These are phyloP conservation scores for Debaryomyces nepalensis DNA, from an alignment of 1,139 yeast species.

Conservation along the genomic window DNA sequence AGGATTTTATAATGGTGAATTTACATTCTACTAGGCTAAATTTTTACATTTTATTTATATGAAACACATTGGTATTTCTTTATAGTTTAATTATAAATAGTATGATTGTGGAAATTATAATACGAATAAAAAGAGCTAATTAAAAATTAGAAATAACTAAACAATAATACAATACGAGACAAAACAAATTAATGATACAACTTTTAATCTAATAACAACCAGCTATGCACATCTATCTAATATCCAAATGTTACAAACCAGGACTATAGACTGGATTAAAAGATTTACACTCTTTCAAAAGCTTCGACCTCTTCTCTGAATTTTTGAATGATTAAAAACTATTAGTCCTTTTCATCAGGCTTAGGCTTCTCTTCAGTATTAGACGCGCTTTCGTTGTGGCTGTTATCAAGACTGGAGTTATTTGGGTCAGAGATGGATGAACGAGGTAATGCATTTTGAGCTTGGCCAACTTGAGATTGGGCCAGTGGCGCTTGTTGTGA, in stretches of 20 bases:
- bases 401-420: constrained; percentile 6
- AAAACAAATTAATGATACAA: constrained; percentile 4
- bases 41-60: too few species aligned
- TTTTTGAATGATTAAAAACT: too few species aligned
- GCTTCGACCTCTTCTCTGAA: too few species aligned
- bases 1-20: too few species aligned
- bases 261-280: too few species aligned
- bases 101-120: too few species aligned
- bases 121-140: neutral
- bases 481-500: constrained; percentile 18
- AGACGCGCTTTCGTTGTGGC: constrained; percentile 4
- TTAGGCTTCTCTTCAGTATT: constrained; percentile 4
- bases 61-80: too few species aligned
- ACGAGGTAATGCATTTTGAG: constrained; percentile 14
- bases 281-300: too few species aligned
- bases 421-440: constrained; percentile 9
- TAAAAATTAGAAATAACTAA: constrained; percentile 4
- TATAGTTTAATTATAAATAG: too few species aligned
- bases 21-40: too few species aligned
- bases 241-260: too few species aligned
- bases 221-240: too few species aligned
- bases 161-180: neutral
- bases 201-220: constrained; percentile 5
- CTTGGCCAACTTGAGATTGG: constrained; percentile 11
- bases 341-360: constrained; percentile 10